These are phyloP conservation scores for Glomus cerebriforme DNA, from an alignment of 192 early-diverging fungal species.

Conservation along the genomic window DNA sequence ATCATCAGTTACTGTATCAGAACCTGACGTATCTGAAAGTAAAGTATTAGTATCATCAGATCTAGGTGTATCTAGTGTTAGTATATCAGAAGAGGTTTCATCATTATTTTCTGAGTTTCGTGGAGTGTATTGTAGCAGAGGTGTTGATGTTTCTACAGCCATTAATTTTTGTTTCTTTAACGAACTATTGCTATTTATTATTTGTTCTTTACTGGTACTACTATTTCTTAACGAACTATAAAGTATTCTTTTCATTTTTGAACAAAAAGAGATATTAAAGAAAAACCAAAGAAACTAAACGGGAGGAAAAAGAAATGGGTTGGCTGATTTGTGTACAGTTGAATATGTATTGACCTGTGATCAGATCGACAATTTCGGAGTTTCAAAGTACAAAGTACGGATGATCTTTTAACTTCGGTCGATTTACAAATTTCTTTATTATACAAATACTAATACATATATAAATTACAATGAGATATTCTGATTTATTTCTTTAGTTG, in stretches of 20 bases:
- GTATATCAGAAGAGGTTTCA: background rate
- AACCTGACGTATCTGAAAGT: background rate
- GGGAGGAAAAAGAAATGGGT: too few species aligned
- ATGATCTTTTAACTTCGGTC: too few species aligned
- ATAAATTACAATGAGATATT: background rate
- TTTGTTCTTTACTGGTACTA: background rate
- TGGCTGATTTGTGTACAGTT: background rate
- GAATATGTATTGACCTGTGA: background rate
- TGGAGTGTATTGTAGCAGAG: background rate
- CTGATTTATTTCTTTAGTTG: background rate
- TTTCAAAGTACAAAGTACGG: background rate
- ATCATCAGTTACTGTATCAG: background rate
- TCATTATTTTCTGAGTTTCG: background rate
- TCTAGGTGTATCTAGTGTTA: background rate
- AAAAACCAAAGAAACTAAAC: too few species aligned
- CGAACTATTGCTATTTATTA: background rate
- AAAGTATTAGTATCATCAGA: background rate
- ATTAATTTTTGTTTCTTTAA: background rate
- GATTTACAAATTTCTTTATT: too few species aligned
- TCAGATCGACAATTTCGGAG: background rate
- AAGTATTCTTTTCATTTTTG: background rate
- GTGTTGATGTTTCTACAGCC: background rate
- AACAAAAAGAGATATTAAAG: too few species aligned
- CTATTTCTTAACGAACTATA: background rate
- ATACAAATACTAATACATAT: too few species aligned